Evolutionary conservation across 345 rosid species (phyloP).

Genomic region (Combretum micranthum): DNA sequence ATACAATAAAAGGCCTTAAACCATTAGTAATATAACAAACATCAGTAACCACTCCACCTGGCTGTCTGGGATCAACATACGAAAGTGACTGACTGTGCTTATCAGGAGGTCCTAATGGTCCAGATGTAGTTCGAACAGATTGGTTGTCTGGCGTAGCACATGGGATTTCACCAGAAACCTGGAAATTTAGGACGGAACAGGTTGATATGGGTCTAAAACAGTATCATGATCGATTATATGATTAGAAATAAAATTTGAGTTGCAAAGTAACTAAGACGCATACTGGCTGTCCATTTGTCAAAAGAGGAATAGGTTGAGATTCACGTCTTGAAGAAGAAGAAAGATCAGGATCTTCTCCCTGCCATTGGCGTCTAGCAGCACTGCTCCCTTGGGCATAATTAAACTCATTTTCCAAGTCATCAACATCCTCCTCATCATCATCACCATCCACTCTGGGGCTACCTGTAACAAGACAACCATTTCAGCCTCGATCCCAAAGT

Average conservation of each 20-base stretch:
- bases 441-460: constrained; percentile 93
- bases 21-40: background rate
- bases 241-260: background rate
- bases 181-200: constrained; percentile 8
- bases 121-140: constrained; percentile 94
- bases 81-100: constrained; percentile 77
- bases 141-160: constrained; percentile 78
- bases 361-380: constrained; percentile 66
- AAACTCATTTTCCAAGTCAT: constrained; percentile 95
- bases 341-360: constrained; percentile 75
- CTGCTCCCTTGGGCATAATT: constrained; percentile 59
- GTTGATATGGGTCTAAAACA: background rate
- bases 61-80: constrained; percentile 91
- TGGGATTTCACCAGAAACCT: constrained; percentile 98
- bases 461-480: constrained; percentile 39
- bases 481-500: background rate
- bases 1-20: background rate
- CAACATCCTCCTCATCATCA: constrained; percentile 96
- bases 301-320: constrained; percentile 91
- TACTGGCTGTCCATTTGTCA: constrained; percentile 83
- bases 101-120: constrained; percentile 92
- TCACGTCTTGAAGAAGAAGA: constrained; percentile 89
- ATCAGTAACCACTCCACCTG: constrained; percentile 43
- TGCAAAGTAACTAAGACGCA: constrained; percentile 10
- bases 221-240: background rate